Base-by-base conservation (phyloP, 108 stramenopile genomes). In the Phaeodactylum tricornutum region DNA sequence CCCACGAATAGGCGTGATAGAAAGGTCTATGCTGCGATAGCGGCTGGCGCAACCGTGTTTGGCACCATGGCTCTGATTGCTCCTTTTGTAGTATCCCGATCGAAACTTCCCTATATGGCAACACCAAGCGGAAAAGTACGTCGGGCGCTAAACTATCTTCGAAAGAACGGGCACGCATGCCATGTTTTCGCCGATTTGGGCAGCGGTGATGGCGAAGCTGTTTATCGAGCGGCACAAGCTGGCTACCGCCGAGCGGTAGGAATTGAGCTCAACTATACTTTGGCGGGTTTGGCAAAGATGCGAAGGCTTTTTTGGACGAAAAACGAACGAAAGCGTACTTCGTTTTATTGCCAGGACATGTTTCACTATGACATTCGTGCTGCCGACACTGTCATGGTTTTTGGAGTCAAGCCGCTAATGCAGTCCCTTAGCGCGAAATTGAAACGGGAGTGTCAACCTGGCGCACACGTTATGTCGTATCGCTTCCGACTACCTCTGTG, bases 381-480 rank as follows among this genome's bases (percentile, higher is more conserved):
- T 9, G 45, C 24, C 51, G 68, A 39, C 45, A 71, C 75, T 9
- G 74, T 82, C 2, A 79, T 87, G 78, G 77, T 87, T 23, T 87
- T 87, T 71, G 85, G 78, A 3, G 81, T 87, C 29, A 67, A 47
- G 2, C 70, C 78, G 8, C 41, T 81, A 2, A 87, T 82, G 85
- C 61, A 58, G 21, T 48, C 43, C 7, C 52, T 87, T 30, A 72
- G 80, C 26, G 27, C 59, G 20, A 70, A 77, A 67, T 57, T 87
- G 29, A 61, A 64, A 26, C 39, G 43, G 29, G 71, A 82, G 35
- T 80, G 80, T 43, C 43, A 36, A 2, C 45, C 50, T 3, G 79
- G 75, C 14, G 77, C 74, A 19, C 70, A 54, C 46, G 46, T 87
- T 35, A 49, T 87, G 65, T 59, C 80, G n/a, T 87, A 87, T 70